Base-by-base conservation (phyloP, 176 grass and related monocot genomes). In the Carex cristatella region DNA sequence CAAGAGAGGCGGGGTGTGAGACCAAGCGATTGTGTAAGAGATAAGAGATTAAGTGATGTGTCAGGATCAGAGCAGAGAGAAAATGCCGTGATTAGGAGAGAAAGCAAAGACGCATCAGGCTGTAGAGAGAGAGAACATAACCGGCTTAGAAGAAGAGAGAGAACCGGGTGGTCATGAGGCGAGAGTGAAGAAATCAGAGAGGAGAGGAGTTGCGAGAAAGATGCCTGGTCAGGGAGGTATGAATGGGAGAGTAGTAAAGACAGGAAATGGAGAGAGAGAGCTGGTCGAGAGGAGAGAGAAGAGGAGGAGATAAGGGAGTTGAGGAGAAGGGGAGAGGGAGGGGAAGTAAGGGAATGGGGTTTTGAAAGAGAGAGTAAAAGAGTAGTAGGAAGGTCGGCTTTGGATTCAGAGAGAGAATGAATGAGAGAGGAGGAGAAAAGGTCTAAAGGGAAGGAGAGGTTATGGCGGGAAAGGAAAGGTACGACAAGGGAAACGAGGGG, bases 361-460 rank as follows among this genome's bases (percentile, higher is more conserved):
- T 64, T 49, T 0, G 87, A 55, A 23, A 91, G 88, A 32, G 95
- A 91, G 69, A 94, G 80, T 3, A 92, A 85, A 61, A 98, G 80
- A 57, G 89, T 91, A 61, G 91, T 90, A 7, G 89, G 92, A 62
- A 98, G 86, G 18, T 88, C 85, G 58, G 85, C 80, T 0, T 89
- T 84, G 57, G 90, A 92, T 28, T 93, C 81, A 27, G 89, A 91
- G 71, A 98, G 89, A 15, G 88, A 87, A 86, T 93, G 93, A 27
- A 98, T 80, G 62, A 94, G 91, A 7, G 93, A 92, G n/a, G 92
- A 94, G 32, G 87, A 89, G 44, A 97, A 89, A 61, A 98, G 95
- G 89, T 98, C 92, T 65, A 92, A 87, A 16, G 92, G 90, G 91
- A 93, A 98, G 89, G 91, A 98, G 82, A 98, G 95, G 40, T 93